Base-by-base conservation (phyloP, 2,329 filamentous ascomycete species). In the Exophiala sp. region DNA sequence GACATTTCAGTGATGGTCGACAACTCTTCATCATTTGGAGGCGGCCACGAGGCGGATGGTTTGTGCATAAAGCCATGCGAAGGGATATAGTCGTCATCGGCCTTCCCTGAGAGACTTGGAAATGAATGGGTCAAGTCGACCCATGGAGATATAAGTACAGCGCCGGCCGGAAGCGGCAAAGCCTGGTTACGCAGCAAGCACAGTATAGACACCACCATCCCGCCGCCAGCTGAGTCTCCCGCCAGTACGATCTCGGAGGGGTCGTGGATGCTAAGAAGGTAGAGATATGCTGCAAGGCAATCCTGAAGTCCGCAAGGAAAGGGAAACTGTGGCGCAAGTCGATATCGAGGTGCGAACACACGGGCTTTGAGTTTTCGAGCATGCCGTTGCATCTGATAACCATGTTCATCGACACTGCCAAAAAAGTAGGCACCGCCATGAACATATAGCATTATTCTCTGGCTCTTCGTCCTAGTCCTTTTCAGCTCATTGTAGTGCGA, bases 371-470 rank as follows among this genome's bases (percentile, higher is more conserved):
- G 79, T 73, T 97, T 97, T 50, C 94, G 82, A 24, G 94, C 94
- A 78, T 97, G 91, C 45, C 92, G 82, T 71, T 99, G 94, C 79
- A 99, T 85, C 77, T 97, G 92, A 72, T 97, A 97, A n/a, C 94
- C 85, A 75, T 97, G 94, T 70, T 95, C 91, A 67, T 96, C 91
- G 35, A 96, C 86, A 63, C 90, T 95, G 11, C 94, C 92, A 68
- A 99, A 97, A 72, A 86, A 99, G 72, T 96, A 97, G 16, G 88
- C 92, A 5, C 92, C 92, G 11, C 94, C 94, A 66, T 97, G 94
- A 18, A 97, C 78, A 71, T 97, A 97, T 20, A 99, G 76, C 82
- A 97, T 96, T 54, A 95, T 84, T 48, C 91, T 84, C 62, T 84
- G 85, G 14, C 82, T 81, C 18, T 79, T 78, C 45, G 83, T 81